Percentiles rank a stretch among this genome's conserved stretches.
These are phyloP conservation scores for Claviceps fusiformis DNA, from an alignment of 2,329 filamentous ascomycete genomes.

Conservation along the genomic window DNA sequence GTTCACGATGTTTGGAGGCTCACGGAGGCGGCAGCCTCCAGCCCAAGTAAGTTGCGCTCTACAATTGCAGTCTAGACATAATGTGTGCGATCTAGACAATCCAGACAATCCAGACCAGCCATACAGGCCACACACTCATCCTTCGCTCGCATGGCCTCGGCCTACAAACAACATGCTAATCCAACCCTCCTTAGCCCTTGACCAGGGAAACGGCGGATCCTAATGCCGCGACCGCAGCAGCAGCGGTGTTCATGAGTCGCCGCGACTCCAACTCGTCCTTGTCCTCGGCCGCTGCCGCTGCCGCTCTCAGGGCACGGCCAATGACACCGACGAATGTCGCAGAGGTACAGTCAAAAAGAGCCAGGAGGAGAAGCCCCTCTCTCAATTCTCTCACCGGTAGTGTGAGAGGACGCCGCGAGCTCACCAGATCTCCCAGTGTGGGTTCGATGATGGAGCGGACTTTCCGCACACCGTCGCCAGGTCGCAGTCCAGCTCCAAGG, in stretches of 20 bases:
- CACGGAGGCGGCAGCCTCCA: slow-evolving; percentile 34
- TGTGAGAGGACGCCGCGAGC: slow-evolving; percentile 24
- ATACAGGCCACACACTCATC: not conserved
- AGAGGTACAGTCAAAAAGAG: slow-evolving; percentile 79
- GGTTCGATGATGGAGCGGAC: slow-evolving; percentile 82
- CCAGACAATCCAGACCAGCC: not conserved
- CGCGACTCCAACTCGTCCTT: slow-evolving; percentile 52
- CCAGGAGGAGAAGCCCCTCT: slow-evolving; percentile 58
- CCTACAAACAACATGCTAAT: not conserved
- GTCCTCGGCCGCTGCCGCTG: slow-evolving; percentile 74
- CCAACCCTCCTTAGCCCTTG: slow-evolving; percentile 35
- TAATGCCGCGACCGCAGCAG: slow-evolving; percentile 66
- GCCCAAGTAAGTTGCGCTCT: slow-evolving; percentile 28
- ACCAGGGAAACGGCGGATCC: slow-evolving; percentile 52
- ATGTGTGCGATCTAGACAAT: too few relatives aligned
- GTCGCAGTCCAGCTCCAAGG: slow-evolving; percentile 27
- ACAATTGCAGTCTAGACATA: not conserved
- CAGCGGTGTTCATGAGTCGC: slow-evolving; percentile 59
- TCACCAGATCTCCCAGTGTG: slow-evolving; percentile 55
- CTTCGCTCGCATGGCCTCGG: not conserved
- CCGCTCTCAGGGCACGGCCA: slow-evolving; percentile 66
- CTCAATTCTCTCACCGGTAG: slow-evolving; percentile 50
- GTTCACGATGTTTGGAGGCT: slow-evolving; percentile 34
- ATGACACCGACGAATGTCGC: slow-evolving; percentile 67
- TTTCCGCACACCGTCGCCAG: slow-evolving; percentile 63